These are phyloP conservation scores for Solanum sitiens DNA, from an alignment of 257 asterid genomes.

Conservation along the genomic window DNA sequence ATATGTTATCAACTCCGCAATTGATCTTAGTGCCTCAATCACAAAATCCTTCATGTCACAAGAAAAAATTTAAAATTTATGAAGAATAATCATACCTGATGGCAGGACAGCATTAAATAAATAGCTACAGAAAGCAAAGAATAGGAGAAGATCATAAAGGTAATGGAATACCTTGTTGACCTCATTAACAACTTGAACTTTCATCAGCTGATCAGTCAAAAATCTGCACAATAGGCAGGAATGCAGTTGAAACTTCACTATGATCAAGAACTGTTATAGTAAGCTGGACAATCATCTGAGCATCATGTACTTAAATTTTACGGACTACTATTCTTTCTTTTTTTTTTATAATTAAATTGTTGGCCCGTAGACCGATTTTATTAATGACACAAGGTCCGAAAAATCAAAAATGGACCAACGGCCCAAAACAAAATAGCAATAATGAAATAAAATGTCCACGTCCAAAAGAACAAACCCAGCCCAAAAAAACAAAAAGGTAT, in stretches of 20 bases:
- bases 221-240: conserved; percentile 32
- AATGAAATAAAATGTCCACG: neutral
- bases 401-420: neutral
- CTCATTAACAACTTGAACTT: conserved; percentile 78
- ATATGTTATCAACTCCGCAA: conserved; percentile 84
- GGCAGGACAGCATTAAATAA: neutral
- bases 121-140: neutral
- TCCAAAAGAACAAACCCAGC: neutral
- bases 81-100: neutral
- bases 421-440: neutral
- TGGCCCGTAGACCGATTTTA: neutral
- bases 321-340: neutral
- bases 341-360: neutral
- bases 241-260: neutral
- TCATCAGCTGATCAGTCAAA: conserved; percentile 67
- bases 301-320: neutral
- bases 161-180: conserved; percentile 65
- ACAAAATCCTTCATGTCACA: conserved; percentile 63
- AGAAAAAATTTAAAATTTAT: neutral
- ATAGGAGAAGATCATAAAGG: conserved; percentile 6
- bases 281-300: neutral
- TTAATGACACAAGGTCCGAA: neutral
- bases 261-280: neutral
- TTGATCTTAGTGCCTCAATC: conserved; percentile 90
- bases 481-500: neutral